phyloP scores from a whole-genome alignment of 1,284 basidiomycete species.

The Melampsora larici-populina region DNA sequence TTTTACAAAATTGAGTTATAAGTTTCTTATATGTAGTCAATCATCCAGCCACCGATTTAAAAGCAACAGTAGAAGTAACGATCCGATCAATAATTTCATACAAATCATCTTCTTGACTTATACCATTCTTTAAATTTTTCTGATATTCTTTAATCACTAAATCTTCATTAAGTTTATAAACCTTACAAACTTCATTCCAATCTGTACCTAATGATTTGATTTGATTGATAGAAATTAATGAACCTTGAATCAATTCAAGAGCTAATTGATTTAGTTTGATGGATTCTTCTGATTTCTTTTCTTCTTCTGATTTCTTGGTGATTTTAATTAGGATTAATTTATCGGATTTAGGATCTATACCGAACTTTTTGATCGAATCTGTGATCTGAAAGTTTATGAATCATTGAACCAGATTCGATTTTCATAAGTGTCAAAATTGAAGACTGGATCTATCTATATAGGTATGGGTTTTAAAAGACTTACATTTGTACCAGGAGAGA shows the following conservation, averaged over 20 bases:
- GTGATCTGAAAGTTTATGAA: slow-evolving; percentile 63
- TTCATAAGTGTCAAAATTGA: neutral
- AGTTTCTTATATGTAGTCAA: no score
- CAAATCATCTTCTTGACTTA: slow-evolving; percentile 54
- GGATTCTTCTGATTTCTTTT: slow-evolving; percentile 54
- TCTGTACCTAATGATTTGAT: slow-evolving; percentile 46
- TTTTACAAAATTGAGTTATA: no score
- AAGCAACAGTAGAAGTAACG: slow-evolving; percentile 70
- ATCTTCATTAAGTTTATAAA: slow-evolving; percentile 69
- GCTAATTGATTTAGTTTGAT: slow-evolving; percentile 47
- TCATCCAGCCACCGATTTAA: slow-evolving; percentile 64
- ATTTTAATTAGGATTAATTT: slow-evolving; percentile 72
- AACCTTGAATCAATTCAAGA: slow-evolving; percentile 61
- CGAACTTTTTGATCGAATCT: slow-evolving; percentile 78
- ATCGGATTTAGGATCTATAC: slow-evolving; percentile 67
- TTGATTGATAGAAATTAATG: slow-evolving; percentile 57
- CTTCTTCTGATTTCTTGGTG: slow-evolving; percentile 48
- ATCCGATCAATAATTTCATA: slow-evolving; percentile 62
- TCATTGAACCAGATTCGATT: slow-evolving; percentile 7
- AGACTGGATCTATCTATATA: neutral
- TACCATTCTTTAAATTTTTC: slow-evolving; percentile 47
- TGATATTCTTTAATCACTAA: slow-evolving; percentile 56
- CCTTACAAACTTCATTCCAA: slow-evolving; percentile 56
- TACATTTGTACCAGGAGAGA: slow-evolving; percentile 81
- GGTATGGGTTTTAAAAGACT: slow-evolving; percentile 45